Evolutionary conservation across 2,329 filamentous ascomycete genomes (phyloP).

Genomic region (Fusarium dimerum): DNA sequence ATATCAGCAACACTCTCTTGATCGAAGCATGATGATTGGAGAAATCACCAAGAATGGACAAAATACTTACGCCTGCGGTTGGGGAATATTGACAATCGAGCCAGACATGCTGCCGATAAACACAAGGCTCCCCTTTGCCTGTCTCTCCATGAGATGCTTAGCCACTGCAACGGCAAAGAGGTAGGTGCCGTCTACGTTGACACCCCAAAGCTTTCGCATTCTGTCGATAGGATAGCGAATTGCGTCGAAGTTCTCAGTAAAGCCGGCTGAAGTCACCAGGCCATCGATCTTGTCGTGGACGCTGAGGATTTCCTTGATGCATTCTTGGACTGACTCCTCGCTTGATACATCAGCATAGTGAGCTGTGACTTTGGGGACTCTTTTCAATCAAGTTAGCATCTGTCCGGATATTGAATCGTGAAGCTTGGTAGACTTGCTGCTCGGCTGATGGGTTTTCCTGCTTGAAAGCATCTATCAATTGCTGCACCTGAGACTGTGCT

Average conservation of each 20-base stretch:
- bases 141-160: constrained; percentile 82
- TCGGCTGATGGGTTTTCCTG: constrained; percentile 75
- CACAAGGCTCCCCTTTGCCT: constrained; percentile 79
- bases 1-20: not conserved
- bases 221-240: constrained; percentile 87
- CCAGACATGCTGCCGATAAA: constrained; percentile 96
- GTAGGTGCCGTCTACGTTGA: constrained; percentile 92
- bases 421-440: constrained; percentile 46
- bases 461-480: constrained; percentile 72
- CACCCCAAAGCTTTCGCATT: constrained; percentile 88
- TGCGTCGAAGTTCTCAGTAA: constrained; percentile 93
- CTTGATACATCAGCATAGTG: constrained; percentile 89
- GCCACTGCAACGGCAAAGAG: constrained; percentile 82
- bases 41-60: not conserved
- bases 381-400: constrained; percentile 29
- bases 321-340: constrained; percentile 72
- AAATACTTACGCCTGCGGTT: constrained; percentile 71
- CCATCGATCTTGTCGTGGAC: constrained; percentile 80
- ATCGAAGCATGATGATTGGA: not conserved
- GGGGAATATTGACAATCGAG: constrained; percentile 89
- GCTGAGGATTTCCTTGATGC: constrained; percentile 60
- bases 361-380: constrained; percentile 79
- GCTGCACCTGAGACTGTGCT: constrained; percentile 72
- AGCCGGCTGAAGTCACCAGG: constrained; percentile 92
- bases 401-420: fast-evolving